These are phyloP conservation scores for Yamadazyma trypodendri DNA, from an alignment of 1,139 yeast species.

Conservation along the genomic window DNA sequence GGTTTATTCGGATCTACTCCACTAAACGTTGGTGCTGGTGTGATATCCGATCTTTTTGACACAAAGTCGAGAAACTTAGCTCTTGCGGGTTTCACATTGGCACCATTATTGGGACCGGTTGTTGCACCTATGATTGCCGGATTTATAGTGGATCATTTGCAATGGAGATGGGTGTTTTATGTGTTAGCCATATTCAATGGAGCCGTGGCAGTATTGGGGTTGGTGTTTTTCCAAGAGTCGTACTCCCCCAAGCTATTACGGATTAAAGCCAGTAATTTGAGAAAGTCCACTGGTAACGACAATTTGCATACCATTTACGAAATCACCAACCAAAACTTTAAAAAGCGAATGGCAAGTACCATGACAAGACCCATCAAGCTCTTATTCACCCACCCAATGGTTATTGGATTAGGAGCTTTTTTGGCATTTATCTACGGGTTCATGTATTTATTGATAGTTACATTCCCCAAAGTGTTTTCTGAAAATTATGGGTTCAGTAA, in stretches of 20 bases:
- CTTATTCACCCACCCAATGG: slow-evolving; percentile 45
- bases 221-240: slow-evolving; percentile 39
- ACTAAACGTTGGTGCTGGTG: slow-evolving; percentile 46
- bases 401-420: slow-evolving; percentile 44
- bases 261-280: slow-evolving; percentile 29
- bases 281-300: slow-evolving; percentile 36
- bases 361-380: slow-evolving; percentile 41
- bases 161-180: slow-evolving; percentile 48
- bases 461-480: slow-evolving; percentile 39
- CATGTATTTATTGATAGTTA: slow-evolving; percentile 47
- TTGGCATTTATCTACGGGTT: slow-evolving; percentile 49
- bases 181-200: slow-evolving; percentile 44
- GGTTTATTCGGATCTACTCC: slow-evolving; percentile 45
- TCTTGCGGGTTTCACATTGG: slow-evolving; percentile 43
- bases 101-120: slow-evolving; percentile 59
- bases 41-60: slow-evolving; percentile 36
- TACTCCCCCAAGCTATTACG: slow-evolving; percentile 39
- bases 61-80: slow-evolving; percentile 39
- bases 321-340: slow-evolving; percentile 35
- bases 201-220: slow-evolving; percentile 34
- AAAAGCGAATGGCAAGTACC: slow-evolving; percentile 30
- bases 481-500: slow-evolving; percentile 35
- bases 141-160: slow-evolving; percentile 45
- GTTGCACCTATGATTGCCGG: slow-evolving; percentile 61
- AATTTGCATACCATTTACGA: slow-evolving; percentile 46